Conservation (phyloP, 345 rosid species). For the Aethionema arabicum region DNA sequence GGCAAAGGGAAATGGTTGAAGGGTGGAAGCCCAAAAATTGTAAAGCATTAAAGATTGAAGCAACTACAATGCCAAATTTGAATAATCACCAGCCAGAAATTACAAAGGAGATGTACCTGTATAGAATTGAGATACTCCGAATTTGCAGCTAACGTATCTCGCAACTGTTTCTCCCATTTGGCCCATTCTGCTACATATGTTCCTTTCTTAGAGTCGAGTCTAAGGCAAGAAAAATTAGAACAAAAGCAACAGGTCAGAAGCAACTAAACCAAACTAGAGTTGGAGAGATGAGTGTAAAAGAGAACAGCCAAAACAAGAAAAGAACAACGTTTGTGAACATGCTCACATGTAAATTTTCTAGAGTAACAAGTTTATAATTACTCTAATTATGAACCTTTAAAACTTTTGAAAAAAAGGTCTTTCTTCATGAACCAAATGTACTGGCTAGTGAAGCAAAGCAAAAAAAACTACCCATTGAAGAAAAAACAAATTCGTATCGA, state of each 20-base stretch:
- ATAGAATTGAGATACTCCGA: constrained; percentile 64
- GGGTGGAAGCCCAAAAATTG: background rate
- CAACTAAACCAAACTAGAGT: constrained; percentile 9
- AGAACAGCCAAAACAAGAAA: constrained; percentile 1
- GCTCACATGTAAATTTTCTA: constrained; percentile 6
- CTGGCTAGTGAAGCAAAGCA: too few relatives aligned
- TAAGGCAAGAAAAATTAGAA: constrained; percentile 28
- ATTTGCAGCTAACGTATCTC: constrained; percentile 47
- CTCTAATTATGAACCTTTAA: too few relatives aligned
- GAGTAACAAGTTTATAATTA: constrained; percentile 11
- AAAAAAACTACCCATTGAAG: background rate
- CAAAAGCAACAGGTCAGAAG: constrained; percentile 21
- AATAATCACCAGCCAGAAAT: constrained; percentile 4
- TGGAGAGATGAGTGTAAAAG: background rate
- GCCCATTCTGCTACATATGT: constrained; percentile 71
- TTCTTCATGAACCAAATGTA: too few relatives aligned
- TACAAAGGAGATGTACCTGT: constrained; percentile 50
- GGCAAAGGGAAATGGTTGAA: background rate
- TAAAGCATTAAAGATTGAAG: background rate
- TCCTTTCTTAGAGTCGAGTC: constrained; percentile 80
- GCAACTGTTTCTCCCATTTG: constrained; percentile 81
- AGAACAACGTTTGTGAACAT: constrained; percentile 1
- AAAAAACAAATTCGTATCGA: background rate
- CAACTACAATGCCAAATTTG: constrained; percentile 1
- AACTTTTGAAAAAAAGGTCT: too few relatives aligned